Evolutionary conservation across 768 basidiomycete species (phyloP).

Genomic region (Hygrophorus russula): DNA sequence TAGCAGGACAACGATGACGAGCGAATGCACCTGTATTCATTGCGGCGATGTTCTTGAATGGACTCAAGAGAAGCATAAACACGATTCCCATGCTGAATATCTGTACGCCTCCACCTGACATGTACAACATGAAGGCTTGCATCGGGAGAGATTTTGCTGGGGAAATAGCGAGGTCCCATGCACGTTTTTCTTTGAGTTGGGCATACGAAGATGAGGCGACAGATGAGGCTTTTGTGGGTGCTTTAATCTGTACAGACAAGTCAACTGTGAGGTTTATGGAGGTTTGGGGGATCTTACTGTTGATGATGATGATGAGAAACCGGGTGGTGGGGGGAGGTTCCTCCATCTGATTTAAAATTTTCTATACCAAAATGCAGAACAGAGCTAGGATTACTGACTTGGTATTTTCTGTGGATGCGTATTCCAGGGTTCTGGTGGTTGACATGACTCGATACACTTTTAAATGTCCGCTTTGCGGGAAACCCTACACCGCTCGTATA

Average conservation of each 20-base stretch:
- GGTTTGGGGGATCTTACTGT: neutral
- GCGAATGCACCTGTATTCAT: conserved; percentile 62
- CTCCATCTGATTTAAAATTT: conserved; percentile 1
- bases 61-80: conserved; percentile 80
- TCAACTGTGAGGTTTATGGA: neutral
- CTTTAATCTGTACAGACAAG: conserved; percentile 27
- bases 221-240: conserved; percentile 20
- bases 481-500: too few species aligned
- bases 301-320: conserved; percentile 2
- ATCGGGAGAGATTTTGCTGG: conserved; percentile 90
- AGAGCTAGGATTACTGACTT: neutral
- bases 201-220: conserved; percentile 43
- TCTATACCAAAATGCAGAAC: neutral
- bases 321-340: conserved; percentile 6
- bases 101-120: conserved; percentile 93
- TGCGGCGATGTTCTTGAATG: conserved; percentile 71
- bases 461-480: too few species aligned
- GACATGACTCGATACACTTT: too few species aligned
- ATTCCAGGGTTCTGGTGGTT: too few species aligned
- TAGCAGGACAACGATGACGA: neutral
- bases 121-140: conserved; percentile 98
- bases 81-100: conserved; percentile 97
- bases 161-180: conserved; percentile 75
- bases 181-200: conserved; percentile 62
- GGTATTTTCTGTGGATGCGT: too few species aligned